A percentile compares a stretch with the other conserved stretches of the same genome.
phyloP scores from a whole-genome alignment of 805 yeast species.

The Saturnispora besseyi region DNA sequence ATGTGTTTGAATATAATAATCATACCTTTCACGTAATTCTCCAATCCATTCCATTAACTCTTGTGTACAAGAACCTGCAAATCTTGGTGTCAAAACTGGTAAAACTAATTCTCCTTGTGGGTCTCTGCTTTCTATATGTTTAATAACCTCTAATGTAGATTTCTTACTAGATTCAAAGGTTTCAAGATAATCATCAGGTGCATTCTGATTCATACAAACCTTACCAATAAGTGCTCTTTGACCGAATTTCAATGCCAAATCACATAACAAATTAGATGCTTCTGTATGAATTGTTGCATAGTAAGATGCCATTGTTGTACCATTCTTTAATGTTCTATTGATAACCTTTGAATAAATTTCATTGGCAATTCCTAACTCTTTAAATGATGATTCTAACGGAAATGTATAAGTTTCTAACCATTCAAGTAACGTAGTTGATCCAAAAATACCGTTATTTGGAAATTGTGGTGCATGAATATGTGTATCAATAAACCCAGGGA shows the following conservation, averaged over 20 bases:
- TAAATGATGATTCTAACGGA: slow-evolving; percentile 70
- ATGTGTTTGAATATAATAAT: slow-evolving; percentile 80
- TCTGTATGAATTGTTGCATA: slow-evolving; percentile 80
- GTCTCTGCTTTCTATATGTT: slow-evolving; percentile 46
- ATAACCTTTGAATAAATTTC: slow-evolving; percentile 61
- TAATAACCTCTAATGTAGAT: slow-evolving; percentile 47
- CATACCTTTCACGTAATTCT: slow-evolving; percentile 35
- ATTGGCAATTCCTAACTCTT: slow-evolving; percentile 44
- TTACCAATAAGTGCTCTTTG: slow-evolving; percentile 90
- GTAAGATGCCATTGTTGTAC: slow-evolving; percentile 90
- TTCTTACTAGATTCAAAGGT: slow-evolving; percentile 41
- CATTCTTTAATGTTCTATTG: slow-evolving; percentile 58
- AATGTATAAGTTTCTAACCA: slow-evolving; percentile 88
- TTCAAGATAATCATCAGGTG: slow-evolving; percentile 65
- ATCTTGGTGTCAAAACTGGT: slow-evolving; percentile 86
- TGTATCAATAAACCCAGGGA: slow-evolving; percentile 78
- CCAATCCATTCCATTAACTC: slow-evolving; percentile 59
- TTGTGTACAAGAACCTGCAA: slow-evolving; percentile 80
- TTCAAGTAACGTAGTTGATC: slow-evolving; percentile 73
- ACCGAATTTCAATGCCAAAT: slow-evolving; percentile 53
- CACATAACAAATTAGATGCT: slow-evolving; percentile 71
- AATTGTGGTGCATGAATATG: slow-evolving; percentile 82
- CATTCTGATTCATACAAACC: slow-evolving; percentile 85
- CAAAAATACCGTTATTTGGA: slow-evolving; percentile 77
- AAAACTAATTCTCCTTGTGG: slow-evolving; percentile 44